phyloP scores from a whole-genome alignment of 768 basidiomycete species.

The Ephemerocybe angulata region DNA sequence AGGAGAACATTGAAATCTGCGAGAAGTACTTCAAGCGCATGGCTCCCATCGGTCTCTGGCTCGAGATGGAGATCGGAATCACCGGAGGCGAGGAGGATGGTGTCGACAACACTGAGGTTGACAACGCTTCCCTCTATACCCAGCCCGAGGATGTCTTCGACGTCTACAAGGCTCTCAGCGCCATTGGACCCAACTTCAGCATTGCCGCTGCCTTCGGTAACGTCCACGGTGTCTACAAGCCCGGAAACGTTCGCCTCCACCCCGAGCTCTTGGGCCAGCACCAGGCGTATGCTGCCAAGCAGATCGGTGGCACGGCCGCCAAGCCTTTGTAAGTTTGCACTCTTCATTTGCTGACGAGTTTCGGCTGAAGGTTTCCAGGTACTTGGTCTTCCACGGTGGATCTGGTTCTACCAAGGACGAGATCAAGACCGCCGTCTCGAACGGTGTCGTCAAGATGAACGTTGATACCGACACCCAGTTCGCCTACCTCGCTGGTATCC shows the following conservation, averaged over 20 bases:
- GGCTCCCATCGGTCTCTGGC: slow-evolving; percentile 89
- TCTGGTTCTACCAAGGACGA: slow-evolving; percentile 97
- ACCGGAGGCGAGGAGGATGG: slow-evolving; percentile 99
- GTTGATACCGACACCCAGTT: slow-evolving; percentile 94
- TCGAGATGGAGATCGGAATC: slow-evolving; percentile 99
- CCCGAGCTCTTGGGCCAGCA: slow-evolving; percentile 92
- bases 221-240: slow-evolving; percentile 99
- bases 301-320: slow-evolving; percentile 57
- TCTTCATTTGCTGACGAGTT: not conserved
- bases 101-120: slow-evolving; percentile 94
- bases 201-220: slow-evolving; percentile 99
- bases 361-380: slow-evolving; percentile 43
- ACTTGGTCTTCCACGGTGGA: slow-evolving; percentile 99
- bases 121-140: slow-evolving; percentile 93
- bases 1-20: slow-evolving; percentile 92
- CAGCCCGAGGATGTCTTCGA: slow-evolving; percentile 96
- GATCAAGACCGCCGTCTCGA: slow-evolving; percentile 83
- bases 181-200: slow-evolving; percentile 89
- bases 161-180: slow-evolving; percentile 77
- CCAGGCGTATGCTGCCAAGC: slow-evolving; percentile 68
- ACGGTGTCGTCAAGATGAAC: slow-evolving; percentile 99
- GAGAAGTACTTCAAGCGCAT: slow-evolving; percentile 94
- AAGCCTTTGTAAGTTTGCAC: slow-evolving; percentile 72
- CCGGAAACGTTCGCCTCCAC: slow-evolving; percentile 92
- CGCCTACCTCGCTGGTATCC: slow-evolving; percentile 85